Conservation (phyloP, 768 basidiomycete species). For the Leucosporidium yakuticum region DNA sequence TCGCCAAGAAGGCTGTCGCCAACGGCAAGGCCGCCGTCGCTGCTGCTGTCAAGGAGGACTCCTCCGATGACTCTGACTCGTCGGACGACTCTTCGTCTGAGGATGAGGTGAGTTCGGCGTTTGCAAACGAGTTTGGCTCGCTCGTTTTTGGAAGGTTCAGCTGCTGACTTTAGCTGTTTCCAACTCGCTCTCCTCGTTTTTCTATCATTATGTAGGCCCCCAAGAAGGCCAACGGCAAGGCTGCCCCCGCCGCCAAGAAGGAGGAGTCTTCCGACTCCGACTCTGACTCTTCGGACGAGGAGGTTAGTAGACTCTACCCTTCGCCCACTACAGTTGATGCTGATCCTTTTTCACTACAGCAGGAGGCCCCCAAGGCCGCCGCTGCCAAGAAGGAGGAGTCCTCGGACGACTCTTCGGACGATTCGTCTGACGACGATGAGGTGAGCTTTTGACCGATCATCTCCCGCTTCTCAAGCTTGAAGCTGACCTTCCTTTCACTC, state of each 20-base stretch:
- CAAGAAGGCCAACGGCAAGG: background rate
- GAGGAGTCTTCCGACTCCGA: constrained; percentile 28
- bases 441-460: background rate
- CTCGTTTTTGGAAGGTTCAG: too few species aligned
- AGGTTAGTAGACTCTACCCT: background rate
- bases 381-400: constrained; percentile 32
- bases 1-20: constrained; percentile 23
- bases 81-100: constrained; percentile 22
- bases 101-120: constrained; percentile 6
- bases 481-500: constrained; percentile 5
- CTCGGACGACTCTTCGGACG: constrained; percentile 15
- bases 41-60: constrained; percentile 17
- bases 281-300: constrained; percentile 9
- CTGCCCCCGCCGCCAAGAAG: constrained; percentile 25
- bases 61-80: constrained; percentile 8
- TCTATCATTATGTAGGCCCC: background rate
- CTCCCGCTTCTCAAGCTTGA: background rate
- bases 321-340: background rate
- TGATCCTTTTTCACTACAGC: background rate
- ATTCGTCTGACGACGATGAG: constrained; percentile 18
- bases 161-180: background rate
- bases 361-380: constrained; percentile 24
- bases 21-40: constrained; percentile 9
- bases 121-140: too few species aligned
- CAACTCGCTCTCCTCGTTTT: background rate